phyloP scores from a whole-genome alignment of 2,329 filamentous ascomycete genomes.

The Aspergillus glaucus region DNA sequence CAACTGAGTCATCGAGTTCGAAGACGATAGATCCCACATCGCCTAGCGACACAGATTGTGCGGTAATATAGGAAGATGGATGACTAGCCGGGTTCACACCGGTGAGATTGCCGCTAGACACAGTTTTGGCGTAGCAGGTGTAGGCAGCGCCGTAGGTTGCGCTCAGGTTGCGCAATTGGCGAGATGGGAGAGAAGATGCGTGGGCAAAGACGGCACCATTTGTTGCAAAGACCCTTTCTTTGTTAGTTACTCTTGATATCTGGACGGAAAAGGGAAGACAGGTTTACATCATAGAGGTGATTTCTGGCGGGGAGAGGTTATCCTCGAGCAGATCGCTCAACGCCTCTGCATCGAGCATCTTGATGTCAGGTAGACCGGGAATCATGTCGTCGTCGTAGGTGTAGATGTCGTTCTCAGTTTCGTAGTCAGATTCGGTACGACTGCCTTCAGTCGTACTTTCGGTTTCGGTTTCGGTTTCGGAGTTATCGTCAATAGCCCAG shows the following conservation, averaged over 20 bases:
- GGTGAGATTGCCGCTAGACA: constrained; percentile 36
- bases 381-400: constrained; percentile 30
- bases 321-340: constrained; percentile 37
- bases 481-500: constrained; percentile 21
- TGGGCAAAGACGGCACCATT: constrained; percentile 41
- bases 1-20: constrained; percentile 35
- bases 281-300: constrained; percentile 37
- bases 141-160: constrained; percentile 40
- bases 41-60: constrained; percentile 35
- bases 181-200: constrained; percentile 33
- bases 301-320: constrained; percentile 39
- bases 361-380: constrained; percentile 37
- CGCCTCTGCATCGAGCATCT: constrained; percentile 39
- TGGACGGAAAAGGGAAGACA: not conserved
- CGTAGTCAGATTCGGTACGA: constrained; percentile 6
- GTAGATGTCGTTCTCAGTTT: constrained; percentile 8
- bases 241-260: constrained; percentile 1
- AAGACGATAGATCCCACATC: constrained; percentile 41
- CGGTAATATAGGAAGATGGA: constrained; percentile 38
- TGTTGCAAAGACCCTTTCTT: constrained; percentile 36
- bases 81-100: constrained; percentile 38
- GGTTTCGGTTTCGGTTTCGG: constrained; percentile 6
- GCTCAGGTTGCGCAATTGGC: constrained; percentile 36
- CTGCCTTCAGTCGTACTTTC: constrained; percentile 1
- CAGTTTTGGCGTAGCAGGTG: constrained; percentile 37